phyloP scores from a whole-genome alignment of 345 rosid species.

The Hibiscus mutabilis region DNA sequence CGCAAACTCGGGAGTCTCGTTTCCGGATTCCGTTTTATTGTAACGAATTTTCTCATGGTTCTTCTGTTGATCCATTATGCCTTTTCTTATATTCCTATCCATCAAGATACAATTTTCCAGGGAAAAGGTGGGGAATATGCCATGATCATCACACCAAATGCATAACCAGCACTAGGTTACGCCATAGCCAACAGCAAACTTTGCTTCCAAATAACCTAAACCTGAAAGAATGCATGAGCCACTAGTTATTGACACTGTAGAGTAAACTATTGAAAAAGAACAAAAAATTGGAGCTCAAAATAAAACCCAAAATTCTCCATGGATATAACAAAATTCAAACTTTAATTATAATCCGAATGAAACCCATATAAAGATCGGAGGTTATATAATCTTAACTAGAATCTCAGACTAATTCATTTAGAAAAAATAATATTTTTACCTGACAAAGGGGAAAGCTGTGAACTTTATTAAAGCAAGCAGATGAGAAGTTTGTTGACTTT shows the following conservation, averaged over 20 bases:
- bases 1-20: slow-evolving; percentile 37
- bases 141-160: slow-evolving; percentile 19
- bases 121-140: slow-evolving; percentile 7
- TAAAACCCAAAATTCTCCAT: neutral
- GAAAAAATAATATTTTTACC: neutral
- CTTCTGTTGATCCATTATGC: slow-evolving; percentile 32
- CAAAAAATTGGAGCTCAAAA: neutral
- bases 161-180: slow-evolving; percentile 18
- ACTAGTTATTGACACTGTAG: neutral
- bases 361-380: neutral
- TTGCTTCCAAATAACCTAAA: neutral
- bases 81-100: slow-evolving; percentile 40
- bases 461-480: neutral
- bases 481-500: slow-evolving; percentile 3
- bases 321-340: neutral
- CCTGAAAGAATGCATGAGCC: slow-evolving; percentile 12
- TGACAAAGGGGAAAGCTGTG: neutral
- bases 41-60: slow-evolving; percentile 33
- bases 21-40: slow-evolving; percentile 33
- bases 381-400: neutral
- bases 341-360: neutral
- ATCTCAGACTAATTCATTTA: neutral
- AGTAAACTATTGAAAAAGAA: too few relatives aligned
- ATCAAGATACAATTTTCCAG: slow-evolving; percentile 21
- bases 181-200: slow-evolving; percentile 7